These are phyloP conservation scores for Thermoascus crustaceus DNA, from an alignment of 2,329 filamentous ascomycete genomes.

Conservation along the genomic window DNA sequence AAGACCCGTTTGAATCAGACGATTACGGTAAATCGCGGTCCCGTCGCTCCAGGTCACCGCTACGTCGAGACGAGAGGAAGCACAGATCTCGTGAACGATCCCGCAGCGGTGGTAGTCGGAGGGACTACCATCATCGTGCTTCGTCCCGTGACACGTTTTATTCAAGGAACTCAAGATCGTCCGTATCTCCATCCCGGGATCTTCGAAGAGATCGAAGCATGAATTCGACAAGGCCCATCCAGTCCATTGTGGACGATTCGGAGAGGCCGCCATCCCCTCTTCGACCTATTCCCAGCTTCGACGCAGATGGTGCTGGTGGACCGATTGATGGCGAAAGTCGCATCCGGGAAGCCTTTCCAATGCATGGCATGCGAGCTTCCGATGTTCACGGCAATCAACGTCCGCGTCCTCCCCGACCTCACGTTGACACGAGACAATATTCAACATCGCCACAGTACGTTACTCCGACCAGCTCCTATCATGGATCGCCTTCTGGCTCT, in stretches of 20 bases:
- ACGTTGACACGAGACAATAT: constrained; percentile 41
- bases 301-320: constrained; percentile 22
- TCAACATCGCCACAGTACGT: constrained; percentile 53
- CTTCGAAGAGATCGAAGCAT: constrained; percentile 17
- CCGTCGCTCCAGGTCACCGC: constrained; percentile 26
- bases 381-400: constrained; percentile 22
- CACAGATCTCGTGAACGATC: constrained; percentile 21
- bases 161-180: constrained; percentile 26
- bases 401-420: constrained; percentile 32
- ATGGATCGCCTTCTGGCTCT: constrained; percentile 55
- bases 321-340: constrained; percentile 23
- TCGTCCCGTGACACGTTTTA: constrained; percentile 27
- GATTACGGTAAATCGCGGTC: constrained; percentile 16
- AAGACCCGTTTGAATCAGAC: constrained; percentile 14
- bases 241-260: constrained; percentile 19
- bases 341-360: constrained; percentile 25
- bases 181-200: constrained; percentile 15
- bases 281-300: constrained; percentile 24
- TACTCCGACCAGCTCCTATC: constrained; percentile 47
- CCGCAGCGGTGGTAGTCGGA: constrained; percentile 19
- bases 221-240: constrained; percentile 21
- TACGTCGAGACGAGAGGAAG: constrained; percentile 16
- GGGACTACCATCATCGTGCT: constrained; percentile 23
- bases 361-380: constrained; percentile 25
- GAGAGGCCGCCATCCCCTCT: constrained; percentile 26